phyloP scores from a whole-genome alignment of 2,329 filamentous ascomycete genomes.

The Catunica adiposa region DNA sequence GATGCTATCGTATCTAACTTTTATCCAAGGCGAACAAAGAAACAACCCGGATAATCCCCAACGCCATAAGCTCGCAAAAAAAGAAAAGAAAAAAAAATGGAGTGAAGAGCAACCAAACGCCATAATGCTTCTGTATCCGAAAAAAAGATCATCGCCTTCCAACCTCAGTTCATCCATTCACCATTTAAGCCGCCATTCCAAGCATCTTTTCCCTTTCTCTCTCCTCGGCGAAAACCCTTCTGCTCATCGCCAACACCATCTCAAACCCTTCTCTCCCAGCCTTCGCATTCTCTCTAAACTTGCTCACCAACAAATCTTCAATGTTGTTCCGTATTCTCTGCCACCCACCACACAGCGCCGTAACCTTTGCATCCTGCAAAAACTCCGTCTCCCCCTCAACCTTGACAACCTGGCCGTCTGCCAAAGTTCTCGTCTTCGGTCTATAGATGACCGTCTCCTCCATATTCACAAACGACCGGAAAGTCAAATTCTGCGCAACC shows the following conservation, averaged over 20 bases:
- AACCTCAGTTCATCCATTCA: not conserved
- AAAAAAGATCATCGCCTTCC: too few relatives aligned
- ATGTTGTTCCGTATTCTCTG: constrained; percentile 93
- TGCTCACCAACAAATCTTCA: constrained; percentile 74
- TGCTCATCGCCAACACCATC: constrained; percentile 80
- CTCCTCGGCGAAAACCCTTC: constrained; percentile 82
- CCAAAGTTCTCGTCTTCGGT: constrained; percentile 27
- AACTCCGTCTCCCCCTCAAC: constrained; percentile 54
- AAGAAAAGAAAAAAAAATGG: not conserved
- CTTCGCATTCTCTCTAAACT: constrained; percentile 80
- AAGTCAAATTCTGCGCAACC: constrained; percentile 90
- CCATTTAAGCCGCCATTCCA: not conserved
- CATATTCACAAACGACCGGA: constrained; percentile 75
- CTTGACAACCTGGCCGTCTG: constrained; percentile 16
- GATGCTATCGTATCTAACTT: not conserved
- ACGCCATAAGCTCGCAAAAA: not conserved
- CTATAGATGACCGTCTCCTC: constrained; percentile 85
- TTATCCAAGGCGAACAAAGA: constrained; percentile 5
- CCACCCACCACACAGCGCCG: constrained; percentile 89
- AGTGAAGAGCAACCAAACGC: not conserved
- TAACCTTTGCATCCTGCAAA: constrained; percentile 78
- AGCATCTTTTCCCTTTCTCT: constrained; percentile 39
- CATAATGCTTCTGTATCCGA: not conserved
- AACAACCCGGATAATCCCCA: not conserved
- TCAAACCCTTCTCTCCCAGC: constrained; percentile 93